A percentile compares a stretch with the other conserved stretches of the same genome.
Evolutionary conservation across 768 basidiomycete genomes (phyloP).

Genomic region (Phaeolepiota aurea): DNA sequence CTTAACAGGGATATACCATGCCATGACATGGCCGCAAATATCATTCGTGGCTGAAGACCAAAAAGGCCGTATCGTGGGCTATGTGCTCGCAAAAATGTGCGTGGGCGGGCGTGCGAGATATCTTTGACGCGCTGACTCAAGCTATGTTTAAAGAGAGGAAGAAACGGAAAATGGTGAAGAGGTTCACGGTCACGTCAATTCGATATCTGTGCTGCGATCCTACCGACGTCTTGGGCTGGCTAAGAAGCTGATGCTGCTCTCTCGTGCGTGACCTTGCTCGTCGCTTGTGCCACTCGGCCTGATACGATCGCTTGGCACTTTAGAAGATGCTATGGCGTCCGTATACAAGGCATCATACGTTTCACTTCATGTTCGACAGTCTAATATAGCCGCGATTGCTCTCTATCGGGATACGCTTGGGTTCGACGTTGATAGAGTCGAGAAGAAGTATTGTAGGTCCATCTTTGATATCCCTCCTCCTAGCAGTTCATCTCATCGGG

Average conservation of each 20-base stretch:
- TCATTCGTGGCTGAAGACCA: slow-evolving; percentile 91
- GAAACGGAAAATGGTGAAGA: slow-evolving; percentile 44
- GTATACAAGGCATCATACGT: slow-evolving; percentile 83
- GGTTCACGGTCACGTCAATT: slow-evolving; percentile 89
- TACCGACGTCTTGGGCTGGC: slow-evolving; percentile 90
- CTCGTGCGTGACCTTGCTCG: slow-evolving; percentile 49
- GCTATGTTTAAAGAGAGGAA: slow-evolving; percentile 24
- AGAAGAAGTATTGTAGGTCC: slow-evolving; percentile 83
- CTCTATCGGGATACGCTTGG: slow-evolving; percentile 87
- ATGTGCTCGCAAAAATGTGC: slow-evolving; percentile 94
- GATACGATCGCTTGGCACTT: background rate
- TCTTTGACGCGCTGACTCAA: too few relatives aligned
- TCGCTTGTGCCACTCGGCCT: background rate
- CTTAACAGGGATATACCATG: slow-evolving; percentile 74
- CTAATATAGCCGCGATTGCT: slow-evolving; percentile 87
- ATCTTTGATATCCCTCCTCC: background rate
- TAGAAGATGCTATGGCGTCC: slow-evolving; percentile 87
- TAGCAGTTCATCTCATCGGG: slow-evolving; percentile 4
- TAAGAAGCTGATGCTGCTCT: slow-evolving; percentile 89
- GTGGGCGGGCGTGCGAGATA: too few relatives aligned
- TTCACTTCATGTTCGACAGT: slow-evolving; percentile 87
- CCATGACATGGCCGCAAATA: slow-evolving; percentile 87
- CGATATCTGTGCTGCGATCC: slow-evolving; percentile 87
- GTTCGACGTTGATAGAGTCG: slow-evolving; percentile 79
- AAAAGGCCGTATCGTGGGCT: slow-evolving; percentile 86